Base-by-base conservation (phyloP, 2,329 filamentous ascomycete genomes). In the Eutypa lata region DNA sequence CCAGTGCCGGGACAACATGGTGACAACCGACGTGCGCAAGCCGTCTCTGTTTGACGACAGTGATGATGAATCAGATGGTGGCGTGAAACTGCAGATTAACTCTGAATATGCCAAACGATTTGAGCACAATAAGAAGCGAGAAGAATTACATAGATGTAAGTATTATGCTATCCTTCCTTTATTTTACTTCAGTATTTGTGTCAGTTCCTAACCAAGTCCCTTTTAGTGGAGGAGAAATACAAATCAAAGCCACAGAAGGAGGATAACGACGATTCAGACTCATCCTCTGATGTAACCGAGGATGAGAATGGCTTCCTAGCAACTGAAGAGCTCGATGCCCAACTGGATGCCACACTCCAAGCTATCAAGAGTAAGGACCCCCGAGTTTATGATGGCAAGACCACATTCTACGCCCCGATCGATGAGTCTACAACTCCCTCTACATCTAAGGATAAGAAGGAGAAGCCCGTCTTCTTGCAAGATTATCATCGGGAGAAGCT, bases 71-170 rank as follows among this genome's bases (percentile, higher is more conserved):
- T 72, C 72, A 11, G 73, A 75, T 46, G 71, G 76, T 57, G 74
- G 74, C 26, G 60, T 68, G 37, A 70, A 71, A 28, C 81, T 97
- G 69, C 91, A 89, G 68, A 87, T 99, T 72, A 97, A 99, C 71
- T 79, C 91, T 68, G 90, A 95, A 49, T 99, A 87, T 70, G 94
- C 94, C 43, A 84, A 83, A 61, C 82, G 90, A 40, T 97, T 96
- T 64, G 94, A 99, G 71, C 82, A 97, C 74, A 99, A 99, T 75
- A 97, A 97, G 77, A 96, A 96, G 76, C 84, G 93, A 53, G 92
- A 96, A 68, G 94, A 99, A 69, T 76, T 85, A 58, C 87, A 91
- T 16, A 80, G 82, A 66, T 71, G 87, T 89, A 65, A 63, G 83
- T 72, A 7, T 5, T 18, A 18, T 43, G n/a, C 37, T 31, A 7